Evolutionary conservation across 306 rosid genomes (phyloP), one percentile per base, ranked within the genome.

Genomic region (Adenanthera pavonina): DNA sequence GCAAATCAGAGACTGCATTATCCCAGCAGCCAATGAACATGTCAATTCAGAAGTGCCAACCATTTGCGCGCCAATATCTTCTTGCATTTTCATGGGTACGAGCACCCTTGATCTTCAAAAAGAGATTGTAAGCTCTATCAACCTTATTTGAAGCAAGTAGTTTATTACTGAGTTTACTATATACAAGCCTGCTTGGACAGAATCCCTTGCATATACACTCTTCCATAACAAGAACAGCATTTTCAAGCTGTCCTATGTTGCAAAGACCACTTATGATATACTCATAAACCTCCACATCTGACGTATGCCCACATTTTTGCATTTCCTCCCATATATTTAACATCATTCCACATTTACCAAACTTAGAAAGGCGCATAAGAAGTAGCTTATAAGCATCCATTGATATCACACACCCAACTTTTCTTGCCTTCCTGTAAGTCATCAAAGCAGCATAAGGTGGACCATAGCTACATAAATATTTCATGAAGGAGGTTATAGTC

Each of bases 211-310:
- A 71, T 84, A 95, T 74, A 81, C 86, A 89, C 90, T 95, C 99
- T 87, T 93, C 97, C 99, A 91, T 90, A 75, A 90, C 97, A 85
- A 88, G 94, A 85, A 89, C 94, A 20, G 95, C 97, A 85, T 87
- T 90, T 78, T 95, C 97, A 75, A 95, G 94, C 75, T 91, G 95
- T 76, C 97, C 99, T 16, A 85, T 65, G 80, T 87, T 91, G 86
- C 94, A 91, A 79, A 92, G 97, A 62, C 99, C 97, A 68, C 70
- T 79, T 35, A 91, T 87, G 78, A 90, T 86, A 80, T 79, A 87
- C 88, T 93, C 97, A 64, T 95, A 95, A 82, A 90, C 93, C 82
- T 92, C 92, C 74, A 77, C 62, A 72, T 93, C 98, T 6, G 94
- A 86, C 69, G 75, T 84, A 89, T 88, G 88, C 62, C 98, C 97